Base-by-base conservation (phyloP, 768 basidiomycete genomes). In the Hortiboletus flavorubellus region DNA sequence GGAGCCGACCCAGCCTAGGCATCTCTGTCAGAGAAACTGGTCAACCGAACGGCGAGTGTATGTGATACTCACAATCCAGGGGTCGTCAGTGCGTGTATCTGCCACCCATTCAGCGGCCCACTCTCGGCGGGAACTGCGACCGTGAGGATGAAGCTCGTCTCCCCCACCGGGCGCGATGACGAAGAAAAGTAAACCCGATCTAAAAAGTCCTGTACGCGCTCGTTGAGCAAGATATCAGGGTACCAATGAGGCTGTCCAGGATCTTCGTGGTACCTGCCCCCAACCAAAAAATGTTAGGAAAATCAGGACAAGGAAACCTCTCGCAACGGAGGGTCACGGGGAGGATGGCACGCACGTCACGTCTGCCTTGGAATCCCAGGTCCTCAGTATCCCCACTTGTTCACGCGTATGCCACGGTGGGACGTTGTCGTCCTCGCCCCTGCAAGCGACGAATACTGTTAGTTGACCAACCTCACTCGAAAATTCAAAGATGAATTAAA, bases 361-460 rank as follows among this genome's bases (percentile, higher is more conserved):
- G 53, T 86, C 78, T 15, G 79, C 76, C 8, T 76, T 64, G 1
- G 76, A 67, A 47, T 78, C 73, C 83, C 84, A 88, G 3, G 81
- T 74, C 56, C 79, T 78, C 30, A 94, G 58, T 16, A 84, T 70
- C 26, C 78, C 75, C 4, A 89, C 75, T 11, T 80, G 74, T 66
- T 87, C 84, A 21, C 93, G 80, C 3, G 85, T 82, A 60, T 96
- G 93, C 83, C 91, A 91, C 0, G 84, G 81, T 2, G 93, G 92
- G 4, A 97, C 94, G 57, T 97, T 95, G 38, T 85, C 82, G 65
- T 97, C 94, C 37, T 76, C 75, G 3, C 87, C 89, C 18, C 89
- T 90, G 60, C 35, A 47, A n/a, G 9, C 10, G 26, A 46, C 8
- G 7, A 18, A 31, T 16, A 52, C 29, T n/a, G 34, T 46, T 34